A percentile compares a stretch with the other conserved stretches of the same genome.
Conservation (phyloP, 371 early-diverging fungal genomes). For the Caulochytrium protostelioides region DNA sequence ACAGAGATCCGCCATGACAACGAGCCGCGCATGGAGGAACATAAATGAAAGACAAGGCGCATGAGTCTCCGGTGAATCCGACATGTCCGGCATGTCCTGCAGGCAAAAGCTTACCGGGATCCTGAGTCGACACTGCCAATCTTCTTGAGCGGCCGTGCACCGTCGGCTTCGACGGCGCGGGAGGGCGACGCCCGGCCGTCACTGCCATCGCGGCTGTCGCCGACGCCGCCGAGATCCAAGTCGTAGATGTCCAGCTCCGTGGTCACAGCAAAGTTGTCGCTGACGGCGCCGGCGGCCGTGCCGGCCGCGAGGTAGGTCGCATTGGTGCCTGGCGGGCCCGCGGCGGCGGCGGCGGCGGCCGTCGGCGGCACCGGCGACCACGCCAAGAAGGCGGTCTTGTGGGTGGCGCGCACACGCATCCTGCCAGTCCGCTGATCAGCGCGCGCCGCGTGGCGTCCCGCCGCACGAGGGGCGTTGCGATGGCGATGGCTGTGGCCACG, state of each 20-base stretch:
- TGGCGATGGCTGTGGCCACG: too few relatives aligned
- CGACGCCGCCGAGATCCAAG: conserved; percentile 35
- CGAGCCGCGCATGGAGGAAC: background rate
- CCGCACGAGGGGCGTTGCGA: too few relatives aligned
- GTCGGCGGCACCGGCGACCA: conserved; percentile 4
- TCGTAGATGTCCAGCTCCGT: conserved; percentile 76
- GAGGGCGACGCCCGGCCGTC: background rate
- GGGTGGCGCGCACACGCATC: background rate
- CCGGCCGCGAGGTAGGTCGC: conserved; percentile 67
- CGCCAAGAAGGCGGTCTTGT: conserved; percentile 4
- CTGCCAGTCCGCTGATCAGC: too few relatives aligned
- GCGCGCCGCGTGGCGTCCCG: too few relatives aligned
- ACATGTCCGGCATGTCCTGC: background rate
- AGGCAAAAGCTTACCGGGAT: conserved; percentile 29
- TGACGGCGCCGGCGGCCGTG: conserved; percentile 87
- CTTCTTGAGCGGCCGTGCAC: conserved; percentile 2
- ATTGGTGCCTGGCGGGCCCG: too few relatives aligned
- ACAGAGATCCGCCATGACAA: background rate
- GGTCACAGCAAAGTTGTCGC: conserved; percentile 77
- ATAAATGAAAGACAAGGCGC: background rate
- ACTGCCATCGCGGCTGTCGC: background rate
- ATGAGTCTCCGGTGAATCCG: background rate
- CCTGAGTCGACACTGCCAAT: conserved; percentile 34
- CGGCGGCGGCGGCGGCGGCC: background rate
- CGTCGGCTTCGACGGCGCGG: background rate